Conservation (phyloP, 345 rosid species). For the Salix suchowensis region DNA sequence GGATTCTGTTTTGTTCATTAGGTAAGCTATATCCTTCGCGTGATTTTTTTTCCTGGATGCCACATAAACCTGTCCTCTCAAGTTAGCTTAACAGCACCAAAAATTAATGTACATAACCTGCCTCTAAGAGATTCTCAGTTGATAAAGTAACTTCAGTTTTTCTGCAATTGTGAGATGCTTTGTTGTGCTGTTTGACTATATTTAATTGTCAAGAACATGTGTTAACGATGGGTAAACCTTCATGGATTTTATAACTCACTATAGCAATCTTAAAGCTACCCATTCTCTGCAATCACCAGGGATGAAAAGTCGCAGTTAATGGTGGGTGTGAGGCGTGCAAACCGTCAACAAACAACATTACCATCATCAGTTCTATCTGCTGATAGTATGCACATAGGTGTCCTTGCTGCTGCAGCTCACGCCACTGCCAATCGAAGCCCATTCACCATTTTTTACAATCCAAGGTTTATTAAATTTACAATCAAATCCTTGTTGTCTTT, state of each 20-base stretch:
- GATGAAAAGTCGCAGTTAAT: constrained; percentile 90
- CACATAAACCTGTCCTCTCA: not conserved
- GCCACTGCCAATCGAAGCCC: constrained; percentile 82
- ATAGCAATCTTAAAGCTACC: not conserved
- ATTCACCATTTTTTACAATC: constrained; percentile 91
- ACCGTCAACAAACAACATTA: constrained; percentile 80
- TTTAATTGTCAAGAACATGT: not conserved
- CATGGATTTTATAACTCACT: not conserved
- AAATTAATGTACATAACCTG: not conserved
- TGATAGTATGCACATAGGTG: constrained; percentile 98
- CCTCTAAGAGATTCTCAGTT: not conserved
- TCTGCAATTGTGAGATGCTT: not conserved
- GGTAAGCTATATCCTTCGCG: constrained; percentile 33
- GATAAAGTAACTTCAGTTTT: not conserved
- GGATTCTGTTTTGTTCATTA: constrained; percentile 89
- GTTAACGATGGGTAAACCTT: not conserved
- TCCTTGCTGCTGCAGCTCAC: constrained; percentile 99
- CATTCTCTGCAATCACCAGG: constrained; percentile 34
- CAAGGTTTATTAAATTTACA: constrained; percentile 52
- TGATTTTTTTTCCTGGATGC: not conserved
- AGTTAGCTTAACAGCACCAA: not conserved
- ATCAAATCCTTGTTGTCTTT: not conserved
- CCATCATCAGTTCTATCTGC: constrained; percentile 96
- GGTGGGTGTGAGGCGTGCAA: constrained; percentile 92
- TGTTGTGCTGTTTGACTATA: no score